Evolutionary conservation across 768 basidiomycete genomes (phyloP), one percentile per base, ranked within the genome.

Genomic region (Psilocybe tampanensis): DNA sequence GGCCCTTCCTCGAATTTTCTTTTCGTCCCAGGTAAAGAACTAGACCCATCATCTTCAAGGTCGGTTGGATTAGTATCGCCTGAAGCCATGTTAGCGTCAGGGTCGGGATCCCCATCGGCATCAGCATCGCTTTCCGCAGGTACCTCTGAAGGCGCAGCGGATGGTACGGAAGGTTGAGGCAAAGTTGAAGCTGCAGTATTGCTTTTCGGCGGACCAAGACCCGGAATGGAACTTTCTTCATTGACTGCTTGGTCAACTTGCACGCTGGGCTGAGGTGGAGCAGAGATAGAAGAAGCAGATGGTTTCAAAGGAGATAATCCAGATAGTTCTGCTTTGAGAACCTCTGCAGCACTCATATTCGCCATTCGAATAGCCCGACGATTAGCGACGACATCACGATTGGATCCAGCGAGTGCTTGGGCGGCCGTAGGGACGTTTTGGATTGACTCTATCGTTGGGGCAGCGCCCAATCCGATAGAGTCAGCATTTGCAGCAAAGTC

Each of bases 341-440:
- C 84, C 70, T 98, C 93, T 54, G 95, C 95, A 44, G 96, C 96
- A 76, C 86, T 93, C 86, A 98, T 85, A 69, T 98, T 98, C 24
- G 96, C 96, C 84, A 96, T 88, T 58, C 95, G 86, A 61, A 97
- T 93, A 22, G 91, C 92, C 60, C 86, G 84, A 41, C 94, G 86
- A 71, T 96, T 96, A 47, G 89, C 88, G 24, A 95, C 94, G 57
- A 96, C 86, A 71, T 95, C 92, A 54, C 84, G 84, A 71, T 95
- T 96, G n/a, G 89, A 90, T 19, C 92, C 92, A 41, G 85, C 88
- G 51, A 95, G 76, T 41, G 90, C 90, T 63, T 88, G 86, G 12
- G 82, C 78, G 54, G 89, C 90, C 49, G 80, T 75, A 47, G 88
- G 80, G 1, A 74, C 75, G 64, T 84, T 83, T 56, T 79, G 74